Base-by-base conservation (phyloP, 2,329 filamentous ascomycete species). In the Paecilomyces formosus region DNA sequence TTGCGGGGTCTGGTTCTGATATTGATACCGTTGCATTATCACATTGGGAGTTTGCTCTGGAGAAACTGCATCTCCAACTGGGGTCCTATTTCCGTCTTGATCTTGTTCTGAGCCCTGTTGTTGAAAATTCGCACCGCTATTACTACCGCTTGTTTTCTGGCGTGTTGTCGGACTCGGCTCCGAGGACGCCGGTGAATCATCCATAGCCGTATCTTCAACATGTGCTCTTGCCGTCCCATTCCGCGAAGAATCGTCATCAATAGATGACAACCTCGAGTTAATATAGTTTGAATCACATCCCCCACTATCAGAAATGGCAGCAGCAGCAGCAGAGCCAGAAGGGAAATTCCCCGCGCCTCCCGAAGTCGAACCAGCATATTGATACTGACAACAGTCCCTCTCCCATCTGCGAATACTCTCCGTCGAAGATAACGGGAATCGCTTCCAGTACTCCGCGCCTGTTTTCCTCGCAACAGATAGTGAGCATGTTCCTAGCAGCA, bases 401-500 rank as follows among this genome's bases (percentile, higher is more conserved):
- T 76, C 70, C 74, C 74, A 77, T 56, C 63, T 64, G 5, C 72
- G 68, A 35, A 76, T 68, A 54, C 71, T 70, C 3, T 67, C 61
- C 8, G 66, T 66, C 3, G 67, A 70, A 18, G 68, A 65, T 22
- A 76, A 63, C 7, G 74, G 74, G 55, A 70, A 74, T 3, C 62
- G 62, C 28, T 69, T 70, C 74, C 74, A 77, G 56, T 74, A 70
- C 18, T 76, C 72, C 3, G 68, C 66, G 5, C 71, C 73, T 35
- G 63, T 68, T 60, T 72, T 75, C 7, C 66, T 62, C 11, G 64
- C 57, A 31, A 64, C 66, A n/a, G 62, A 58, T 7, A 66, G 56
- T 50, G 67, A 62, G 8, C 8, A 31, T 9, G 11, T 9, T 31
- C 8, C 8, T 31, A 12, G 7, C 11, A 31, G 3, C 11, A 31